phyloP scores from a whole-genome alignment of 495 filamentous ascomycete genomes.

The Daldinia bambusicola region DNA sequence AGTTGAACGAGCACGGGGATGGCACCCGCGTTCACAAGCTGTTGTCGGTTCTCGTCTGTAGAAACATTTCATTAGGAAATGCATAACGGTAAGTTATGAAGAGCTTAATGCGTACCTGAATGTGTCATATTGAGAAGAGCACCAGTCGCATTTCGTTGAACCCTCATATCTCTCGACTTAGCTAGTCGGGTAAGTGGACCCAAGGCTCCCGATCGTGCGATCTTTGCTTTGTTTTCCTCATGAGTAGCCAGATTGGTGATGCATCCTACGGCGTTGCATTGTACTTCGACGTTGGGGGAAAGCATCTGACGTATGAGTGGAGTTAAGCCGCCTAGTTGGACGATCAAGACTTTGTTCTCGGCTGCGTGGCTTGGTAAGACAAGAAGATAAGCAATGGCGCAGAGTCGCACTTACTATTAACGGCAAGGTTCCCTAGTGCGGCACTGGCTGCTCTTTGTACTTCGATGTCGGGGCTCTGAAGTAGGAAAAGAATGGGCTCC shows the following conservation, averaged over 20 bases:
- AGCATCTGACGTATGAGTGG: conserved; percentile 98
- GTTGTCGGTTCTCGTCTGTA: conserved; percentile 94
- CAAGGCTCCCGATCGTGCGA: conserved; percentile 92
- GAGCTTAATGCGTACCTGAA: conserved; percentile 72
- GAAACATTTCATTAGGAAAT: conserved; percentile 42
- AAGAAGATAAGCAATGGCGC: background rate
- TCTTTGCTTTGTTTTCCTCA: conserved; percentile 99
- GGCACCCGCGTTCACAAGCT: conserved; percentile 94
- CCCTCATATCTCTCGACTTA: conserved; percentile 98
- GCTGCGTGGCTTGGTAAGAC: conserved; percentile 64
- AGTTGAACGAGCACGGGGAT: conserved; percentile 96
- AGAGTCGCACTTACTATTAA: conserved; percentile 77
- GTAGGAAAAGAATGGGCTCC: conserved; percentile 92
- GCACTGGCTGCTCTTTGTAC: conserved; percentile 97
- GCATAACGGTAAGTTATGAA: conserved; percentile 1
- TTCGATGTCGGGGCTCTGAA: conserved; percentile 95
- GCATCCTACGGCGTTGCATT: conserved; percentile 98
- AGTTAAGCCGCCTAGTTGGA: conserved; percentile 86
- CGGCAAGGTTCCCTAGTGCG: conserved; percentile 93
- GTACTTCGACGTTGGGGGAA: conserved; percentile 98
- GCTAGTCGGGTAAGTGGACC: conserved; percentile 89
- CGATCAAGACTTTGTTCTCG: conserved; percentile 97
- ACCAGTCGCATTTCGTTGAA: conserved; percentile 96
- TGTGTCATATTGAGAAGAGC: conserved; percentile 99
- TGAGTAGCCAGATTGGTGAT: conserved; percentile 98